Conservation (phyloP, 2,329 filamentous ascomycete genomes). For the Venturia asperata region DNA sequence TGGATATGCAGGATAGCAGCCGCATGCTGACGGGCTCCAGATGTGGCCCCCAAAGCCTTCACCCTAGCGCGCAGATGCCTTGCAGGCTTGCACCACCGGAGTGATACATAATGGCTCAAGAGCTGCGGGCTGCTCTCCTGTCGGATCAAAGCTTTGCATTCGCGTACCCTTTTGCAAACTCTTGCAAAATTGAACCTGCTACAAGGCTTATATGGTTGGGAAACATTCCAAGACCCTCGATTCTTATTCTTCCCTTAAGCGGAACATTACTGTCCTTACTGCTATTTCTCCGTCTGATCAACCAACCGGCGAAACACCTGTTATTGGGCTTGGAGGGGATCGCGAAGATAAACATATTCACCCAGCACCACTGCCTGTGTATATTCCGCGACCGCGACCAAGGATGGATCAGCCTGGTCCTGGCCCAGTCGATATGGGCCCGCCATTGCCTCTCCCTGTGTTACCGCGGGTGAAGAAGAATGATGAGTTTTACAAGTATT, state of each 20-base stretch:
- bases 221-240: background rate
- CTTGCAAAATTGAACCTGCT: background rate
- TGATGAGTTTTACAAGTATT: slow-evolving; percentile 20
- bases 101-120: background rate
- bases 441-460: background rate
- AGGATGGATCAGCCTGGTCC: slow-evolving; percentile 14
- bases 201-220: background rate
- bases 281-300: background rate
- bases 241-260: background rate
- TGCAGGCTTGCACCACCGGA: background rate
- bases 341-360: background rate
- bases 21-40: slow-evolving; percentile 1
- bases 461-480: slow-evolving; percentile 5
- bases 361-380: slow-evolving; percentile 1
- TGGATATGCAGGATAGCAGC: background rate
- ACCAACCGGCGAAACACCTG: background rate
- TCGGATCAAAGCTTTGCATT: background rate
- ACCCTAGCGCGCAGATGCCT: background rate
- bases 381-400: background rate
- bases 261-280: background rate
- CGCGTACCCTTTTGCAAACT: no score
- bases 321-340: background rate
- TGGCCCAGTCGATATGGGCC: background rate
- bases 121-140: background rate
- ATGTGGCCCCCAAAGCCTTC: slow-evolving; percentile 2